Base-by-base conservation (phyloP, 139 green algal species). In the Tetraselmis chui region DNA sequence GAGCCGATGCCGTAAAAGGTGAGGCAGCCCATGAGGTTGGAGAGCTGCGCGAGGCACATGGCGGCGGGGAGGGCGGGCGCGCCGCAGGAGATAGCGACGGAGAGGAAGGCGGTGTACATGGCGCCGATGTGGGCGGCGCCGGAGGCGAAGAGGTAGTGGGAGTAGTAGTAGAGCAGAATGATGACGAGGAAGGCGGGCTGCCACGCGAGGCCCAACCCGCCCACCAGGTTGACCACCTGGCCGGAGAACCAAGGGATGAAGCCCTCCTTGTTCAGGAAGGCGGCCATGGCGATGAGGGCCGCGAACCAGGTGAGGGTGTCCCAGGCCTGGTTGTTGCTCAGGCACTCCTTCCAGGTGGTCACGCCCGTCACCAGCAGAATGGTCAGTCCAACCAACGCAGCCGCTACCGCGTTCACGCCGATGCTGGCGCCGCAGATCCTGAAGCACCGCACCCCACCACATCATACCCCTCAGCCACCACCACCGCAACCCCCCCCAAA, bases 81-180 rank as follows among this genome's bases (percentile, higher is more conserved):
- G 77, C 93, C 96, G 86, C 93, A 97, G 11, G 97, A 96, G 26
- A 94, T 93, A 77, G 95, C 89, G 26, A 99, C 97, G 0, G 93
- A 97, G 80, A 99, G 89, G 92, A 99, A 99, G 75, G 97, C 97
- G 0, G 96, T 98, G 94, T 99, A 99, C 97, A 99, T 99, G 80
- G 97, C 97, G 59, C 97, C 97, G 81, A 99, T 99, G 92, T 99
- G 97, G 18, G 97, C 97, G 74, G 97, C 97, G 77, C 96, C 95
- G 28, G 91, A 97, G 11, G 97, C 97, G 84, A 99, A 99, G 88
- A 99, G 92, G 94, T 99, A 99, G 93, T 99, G 97, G 26, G 91
- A 95, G 93, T 99, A 99, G 93, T 98, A 99, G 93, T 99, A 99
- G 28, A 99, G 87, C 27, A 92, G 81, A 31, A 93, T 87, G 81